phyloP scores from a whole-genome alignment of 2,329 filamentous ascomycete genomes.

The Talaromyces funiculosus region DNA sequence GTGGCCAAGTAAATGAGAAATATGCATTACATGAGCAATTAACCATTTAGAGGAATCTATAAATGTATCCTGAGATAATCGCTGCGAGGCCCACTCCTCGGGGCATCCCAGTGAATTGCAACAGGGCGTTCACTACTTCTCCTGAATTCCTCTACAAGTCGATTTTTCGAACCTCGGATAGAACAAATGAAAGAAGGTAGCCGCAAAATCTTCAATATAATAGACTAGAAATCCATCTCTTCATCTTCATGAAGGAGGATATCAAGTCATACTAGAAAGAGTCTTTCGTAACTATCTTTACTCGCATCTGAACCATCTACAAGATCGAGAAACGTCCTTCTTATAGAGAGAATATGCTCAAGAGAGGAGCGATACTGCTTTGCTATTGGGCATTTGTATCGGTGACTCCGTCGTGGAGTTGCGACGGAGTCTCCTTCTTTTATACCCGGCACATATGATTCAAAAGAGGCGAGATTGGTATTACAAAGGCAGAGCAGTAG shows the following conservation, averaged over 20 bases:
- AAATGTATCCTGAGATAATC: slow-evolving; percentile 12
- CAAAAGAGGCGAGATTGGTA: background rate
- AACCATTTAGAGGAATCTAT: background rate
- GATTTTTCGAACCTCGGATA: background rate
- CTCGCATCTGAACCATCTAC: background rate
- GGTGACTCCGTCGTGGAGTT: slow-evolving; percentile 46
- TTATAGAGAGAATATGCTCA: background rate
- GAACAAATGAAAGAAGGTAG: background rate
- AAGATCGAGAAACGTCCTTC: slow-evolving; percentile 12
- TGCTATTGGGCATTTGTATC: slow-evolving; percentile 56
- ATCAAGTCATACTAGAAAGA: slow-evolving; percentile 8
- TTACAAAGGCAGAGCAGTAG: background rate
- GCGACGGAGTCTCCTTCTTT: slow-evolving; percentile 52
- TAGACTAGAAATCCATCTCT: slow-evolving; percentile 13
- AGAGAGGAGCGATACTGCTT: slow-evolving; percentile 18
- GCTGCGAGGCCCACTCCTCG: slow-evolving; percentile 2
- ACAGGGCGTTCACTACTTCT: background rate
- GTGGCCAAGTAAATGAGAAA: background rate
- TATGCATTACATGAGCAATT: no score
- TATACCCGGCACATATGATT: slow-evolving; percentile 35
- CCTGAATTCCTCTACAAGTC: background rate
- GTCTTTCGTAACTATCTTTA: background rate
- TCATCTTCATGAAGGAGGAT: slow-evolving; percentile 11
- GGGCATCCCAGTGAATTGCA: slow-evolving; percentile 8
- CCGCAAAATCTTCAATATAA: slow-evolving; percentile 14